Base-by-base conservation (phyloP, 1,284 basidiomycete species). In the Schizopora paradoxa region DNA sequence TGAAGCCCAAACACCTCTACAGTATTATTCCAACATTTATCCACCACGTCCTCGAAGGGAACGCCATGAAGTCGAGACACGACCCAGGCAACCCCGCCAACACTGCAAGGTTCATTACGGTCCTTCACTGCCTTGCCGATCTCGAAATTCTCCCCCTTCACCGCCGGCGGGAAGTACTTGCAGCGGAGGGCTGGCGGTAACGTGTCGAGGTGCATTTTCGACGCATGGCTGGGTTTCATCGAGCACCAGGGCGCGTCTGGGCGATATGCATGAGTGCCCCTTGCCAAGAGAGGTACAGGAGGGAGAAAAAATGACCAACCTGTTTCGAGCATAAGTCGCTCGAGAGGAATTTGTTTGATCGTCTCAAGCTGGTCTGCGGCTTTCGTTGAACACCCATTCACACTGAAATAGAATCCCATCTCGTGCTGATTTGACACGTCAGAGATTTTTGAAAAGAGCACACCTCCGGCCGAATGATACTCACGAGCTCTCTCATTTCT, bases 331-430 rank as follows among this genome's bases (percentile, higher is more conserved):
- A 93, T 69, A 38, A 95, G 63, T 45, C 69, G 70, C 25, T 83
- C 78, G 2, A 78, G 68, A 1, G 74, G 82, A 22, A 94, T 77
- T 2, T 69, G 61, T 47, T 75, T 75, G 6, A 79, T 72, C 1
- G 78, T 73, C 1, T 72, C 65, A 0, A 94, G 64, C 55, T 88
- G 89, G 39, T 83, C 80, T 31, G 74, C 69, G 0, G 86, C 90
- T 65, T 93, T 94, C 52, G 95, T 65, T 2, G 83, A 85, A 61
- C 91, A 93, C 0, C 91, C 90, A 54, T 92, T 92, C 45, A 91
- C 64, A 73, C 75, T 63, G 46, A 91, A 74, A 58, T 83, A 75
- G 57, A 89, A 78, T 0, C 85, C 86, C 79, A 88, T 82, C 14
- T 66, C 63, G 54, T 82, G 73, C 84, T 85, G 42, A 26, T 45